These are phyloP conservation scores for Alternaria dauci DNA, from an alignment of 2,329 filamentous ascomycete genomes.

Conservation along the genomic window DNA sequence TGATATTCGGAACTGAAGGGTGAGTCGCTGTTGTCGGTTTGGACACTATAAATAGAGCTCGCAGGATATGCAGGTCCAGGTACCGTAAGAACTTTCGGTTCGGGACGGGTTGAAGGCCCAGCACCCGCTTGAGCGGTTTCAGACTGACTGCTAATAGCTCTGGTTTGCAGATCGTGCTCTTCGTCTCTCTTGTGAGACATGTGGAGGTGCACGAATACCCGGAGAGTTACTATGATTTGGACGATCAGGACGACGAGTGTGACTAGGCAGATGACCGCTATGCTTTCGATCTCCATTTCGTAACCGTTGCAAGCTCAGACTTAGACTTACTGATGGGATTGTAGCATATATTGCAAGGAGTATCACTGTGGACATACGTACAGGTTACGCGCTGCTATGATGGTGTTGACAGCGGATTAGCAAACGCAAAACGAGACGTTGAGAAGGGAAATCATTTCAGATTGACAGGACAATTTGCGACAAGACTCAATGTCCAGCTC, in stretches of 20 bases:
- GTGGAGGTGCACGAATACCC: not conserved
- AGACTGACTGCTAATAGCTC: not conserved
- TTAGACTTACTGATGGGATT: not conserved
- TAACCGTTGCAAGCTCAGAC: too few species aligned
- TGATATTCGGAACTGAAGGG: not conserved
- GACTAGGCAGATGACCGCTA: constrained; percentile 2
- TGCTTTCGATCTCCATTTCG: constrained; percentile 7
- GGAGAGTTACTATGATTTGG: constrained; percentile 3
- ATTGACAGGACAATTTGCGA: not conserved
- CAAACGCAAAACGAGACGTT: not conserved
- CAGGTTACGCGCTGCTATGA: not conserved
- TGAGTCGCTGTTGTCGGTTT: not conserved
- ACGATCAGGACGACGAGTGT: constrained; percentile 6
- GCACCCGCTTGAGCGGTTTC: not conserved
- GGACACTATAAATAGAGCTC: constrained; percentile 1
- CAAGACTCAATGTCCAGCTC: not conserved
- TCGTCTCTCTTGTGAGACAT: not conserved
- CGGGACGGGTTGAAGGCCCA: not conserved
- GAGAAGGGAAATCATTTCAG: not conserved
- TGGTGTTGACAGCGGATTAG: not conserved
- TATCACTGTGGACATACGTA: not conserved
- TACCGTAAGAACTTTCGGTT: not conserved
- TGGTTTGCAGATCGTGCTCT: not conserved
- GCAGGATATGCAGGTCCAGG: not conserved
- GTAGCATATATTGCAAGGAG: too few species aligned